A percentile compares a stretch with the other conserved stretches of the same genome.
These are phyloP conservation scores for Crassisporium funariophilum DNA, from an alignment of 768 basidiomycete species.

Conservation along the genomic window DNA sequence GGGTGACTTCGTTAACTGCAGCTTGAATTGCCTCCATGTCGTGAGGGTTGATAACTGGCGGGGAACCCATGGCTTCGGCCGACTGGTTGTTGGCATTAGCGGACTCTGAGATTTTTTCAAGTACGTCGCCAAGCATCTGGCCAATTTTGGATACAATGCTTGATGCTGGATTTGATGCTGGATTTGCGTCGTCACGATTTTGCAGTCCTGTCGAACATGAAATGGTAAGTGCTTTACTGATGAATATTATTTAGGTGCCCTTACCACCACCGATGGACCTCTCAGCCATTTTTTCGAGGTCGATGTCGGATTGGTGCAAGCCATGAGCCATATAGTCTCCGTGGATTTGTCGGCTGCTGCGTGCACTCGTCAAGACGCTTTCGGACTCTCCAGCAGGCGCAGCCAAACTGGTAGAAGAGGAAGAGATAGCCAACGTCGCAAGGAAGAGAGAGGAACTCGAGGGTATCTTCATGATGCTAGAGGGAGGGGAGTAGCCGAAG, in stretches of 20 bases:
- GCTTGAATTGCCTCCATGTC: constrained; percentile 18
- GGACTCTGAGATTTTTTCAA: no score
- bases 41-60: constrained; percentile 4
- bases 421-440: constrained; percentile 50
- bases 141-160: no score
- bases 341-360: constrained; percentile 19
- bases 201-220: no score
- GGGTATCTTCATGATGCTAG: constrained; percentile 44
- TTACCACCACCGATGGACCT: neutral
- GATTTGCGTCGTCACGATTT: no score
- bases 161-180: no score
- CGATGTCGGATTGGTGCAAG: neutral
- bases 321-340: constrained; percentile 6
- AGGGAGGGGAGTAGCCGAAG: constrained; percentile 8
- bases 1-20: constrained; percentile 13
- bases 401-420: constrained; percentile 48
- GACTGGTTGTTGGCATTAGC: neutral
- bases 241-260: neutral
- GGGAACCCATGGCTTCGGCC: neutral
- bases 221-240: no score
- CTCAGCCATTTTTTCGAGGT: neutral
- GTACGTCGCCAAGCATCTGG: no score
- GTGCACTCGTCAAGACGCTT: constrained; percentile 23
- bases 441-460: constrained; percentile 50
- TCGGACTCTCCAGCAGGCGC: constrained; percentile 41